phyloP scores from a whole-genome alignment of 441 rosid genomes.

The Populus hybrid region DNA sequence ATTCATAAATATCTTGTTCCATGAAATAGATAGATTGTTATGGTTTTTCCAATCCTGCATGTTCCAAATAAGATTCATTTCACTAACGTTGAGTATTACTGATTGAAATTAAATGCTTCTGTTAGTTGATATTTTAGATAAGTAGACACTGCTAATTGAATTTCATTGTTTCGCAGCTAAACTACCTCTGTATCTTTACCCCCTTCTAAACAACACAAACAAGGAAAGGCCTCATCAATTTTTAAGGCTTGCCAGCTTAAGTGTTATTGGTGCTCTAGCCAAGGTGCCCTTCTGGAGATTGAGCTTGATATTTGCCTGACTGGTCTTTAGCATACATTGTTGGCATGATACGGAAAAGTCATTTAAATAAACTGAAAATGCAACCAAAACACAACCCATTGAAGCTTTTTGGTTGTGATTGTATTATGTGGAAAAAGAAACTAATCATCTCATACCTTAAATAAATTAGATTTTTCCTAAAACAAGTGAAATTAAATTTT shows the following conservation, averaged over 20 bases:
- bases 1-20: neutral
- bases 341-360: neutral
- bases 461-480: neutral
- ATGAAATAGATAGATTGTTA: neutral
- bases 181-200: conserved; percentile 72
- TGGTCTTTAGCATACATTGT: neutral
- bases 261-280: conserved; percentile 88
- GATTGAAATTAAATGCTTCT: neutral
- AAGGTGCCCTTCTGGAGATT: conserved; percentile 48
- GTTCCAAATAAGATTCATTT: neutral
- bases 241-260: conserved; percentile 83
- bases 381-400: neutral
- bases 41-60: neutral
- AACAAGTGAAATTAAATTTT: neutral
- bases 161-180: conserved; percentile 54
- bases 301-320: neutral
- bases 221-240: conserved; percentile 74
- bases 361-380: neutral
- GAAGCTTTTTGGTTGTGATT: neutral
- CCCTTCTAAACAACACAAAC: conserved; percentile 76
- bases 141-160: neutral
- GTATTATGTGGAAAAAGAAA: neutral
- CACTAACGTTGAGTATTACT: neutral
- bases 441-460: neutral
- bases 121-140: neutral